Conservation (phyloP, 2,329 filamentous ascomycete genomes). For the Phialocephala sp. region DNA sequence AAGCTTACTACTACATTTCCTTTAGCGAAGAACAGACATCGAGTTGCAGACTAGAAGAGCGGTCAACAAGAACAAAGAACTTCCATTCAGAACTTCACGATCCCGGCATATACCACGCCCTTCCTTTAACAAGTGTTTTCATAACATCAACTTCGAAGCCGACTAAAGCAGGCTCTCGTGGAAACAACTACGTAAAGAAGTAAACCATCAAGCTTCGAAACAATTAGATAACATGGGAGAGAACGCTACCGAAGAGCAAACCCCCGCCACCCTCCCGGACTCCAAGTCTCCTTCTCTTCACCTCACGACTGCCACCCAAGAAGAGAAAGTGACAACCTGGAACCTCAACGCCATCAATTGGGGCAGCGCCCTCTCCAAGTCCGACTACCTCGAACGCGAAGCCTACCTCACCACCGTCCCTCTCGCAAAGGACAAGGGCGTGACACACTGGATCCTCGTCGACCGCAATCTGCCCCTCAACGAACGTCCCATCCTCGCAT, state of each 20-base stretch:
- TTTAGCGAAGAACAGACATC: not conserved
- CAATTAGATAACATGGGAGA: slow-evolving; percentile 27
- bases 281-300: slow-evolving; percentile 45
- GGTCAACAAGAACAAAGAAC: slow-evolving; percentile 4
- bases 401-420: slow-evolving; percentile 61
- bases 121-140: not conserved
- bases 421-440: slow-evolving; percentile 61
- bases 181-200: slow-evolving; percentile 8
- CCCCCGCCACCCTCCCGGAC: slow-evolving; percentile 32
- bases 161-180: not conserved
- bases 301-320: slow-evolving; percentile 61
- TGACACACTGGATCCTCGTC: slow-evolving; percentile 68
- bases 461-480: slow-evolving; percentile 47
- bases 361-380: slow-evolving; percentile 59
- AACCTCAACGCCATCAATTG: slow-evolving; percentile 61
- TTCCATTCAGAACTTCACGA: not conserved
- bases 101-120: not conserved
- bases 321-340: slow-evolving; percentile 62
- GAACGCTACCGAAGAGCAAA: slow-evolving; percentile 17
- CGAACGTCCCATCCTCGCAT: slow-evolving; percentile 61
- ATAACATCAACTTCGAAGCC: not conserved
- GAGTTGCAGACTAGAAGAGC: not conserved
- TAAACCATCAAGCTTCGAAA: slow-evolving; percentile 5
- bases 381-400: slow-evolving; percentile 66
- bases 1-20: slow-evolving; percentile 1